These are phyloP conservation scores for Phyllosticta capitalensis DNA, from an alignment of 2,329 filamentous ascomycete genomes.

Conservation along the genomic window DNA sequence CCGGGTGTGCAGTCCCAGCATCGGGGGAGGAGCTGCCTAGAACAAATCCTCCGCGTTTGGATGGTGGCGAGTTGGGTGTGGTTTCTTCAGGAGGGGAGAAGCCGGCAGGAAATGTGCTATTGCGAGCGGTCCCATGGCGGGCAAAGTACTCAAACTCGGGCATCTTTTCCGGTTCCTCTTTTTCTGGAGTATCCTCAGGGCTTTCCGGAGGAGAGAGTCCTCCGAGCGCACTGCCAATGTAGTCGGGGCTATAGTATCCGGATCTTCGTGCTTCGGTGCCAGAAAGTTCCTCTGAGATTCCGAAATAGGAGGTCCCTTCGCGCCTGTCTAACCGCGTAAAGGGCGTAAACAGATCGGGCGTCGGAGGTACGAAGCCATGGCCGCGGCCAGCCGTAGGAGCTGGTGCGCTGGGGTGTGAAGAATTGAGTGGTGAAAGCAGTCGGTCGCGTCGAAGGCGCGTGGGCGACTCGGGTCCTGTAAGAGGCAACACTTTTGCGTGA, in stretches of 20 bases:
- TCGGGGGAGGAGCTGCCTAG: neutral
- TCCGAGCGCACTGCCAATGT: neutral
- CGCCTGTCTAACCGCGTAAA: neutral
- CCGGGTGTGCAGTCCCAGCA: neutral
- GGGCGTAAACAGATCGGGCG: neutral
- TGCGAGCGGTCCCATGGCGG: neutral
- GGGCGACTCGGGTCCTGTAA: neutral
- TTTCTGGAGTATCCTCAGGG: neutral
- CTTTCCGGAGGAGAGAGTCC: neutral
- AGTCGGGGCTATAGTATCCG: conserved; percentile 2
- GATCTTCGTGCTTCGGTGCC: neutral
- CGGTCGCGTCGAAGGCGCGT: neutral
- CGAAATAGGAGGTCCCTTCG: conserved; percentile 4
- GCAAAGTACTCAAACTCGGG: neutral
- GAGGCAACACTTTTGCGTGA: neutral
- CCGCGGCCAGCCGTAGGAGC: neutral
- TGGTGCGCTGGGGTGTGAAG: neutral
- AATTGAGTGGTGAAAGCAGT: neutral
- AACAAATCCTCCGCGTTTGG: neutral
- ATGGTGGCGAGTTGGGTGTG: neutral
- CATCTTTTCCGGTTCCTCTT: neutral
- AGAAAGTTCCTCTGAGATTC: neutral
- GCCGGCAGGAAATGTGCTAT: conserved; percentile 12
- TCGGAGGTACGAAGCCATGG: neutral
- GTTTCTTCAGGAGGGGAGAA: conserved; percentile 21